Evolutionary conservation across 805 yeast species (phyloP), one percentile per base, ranked within the genome.

Genomic region (Lipomyces yamadae): DNA sequence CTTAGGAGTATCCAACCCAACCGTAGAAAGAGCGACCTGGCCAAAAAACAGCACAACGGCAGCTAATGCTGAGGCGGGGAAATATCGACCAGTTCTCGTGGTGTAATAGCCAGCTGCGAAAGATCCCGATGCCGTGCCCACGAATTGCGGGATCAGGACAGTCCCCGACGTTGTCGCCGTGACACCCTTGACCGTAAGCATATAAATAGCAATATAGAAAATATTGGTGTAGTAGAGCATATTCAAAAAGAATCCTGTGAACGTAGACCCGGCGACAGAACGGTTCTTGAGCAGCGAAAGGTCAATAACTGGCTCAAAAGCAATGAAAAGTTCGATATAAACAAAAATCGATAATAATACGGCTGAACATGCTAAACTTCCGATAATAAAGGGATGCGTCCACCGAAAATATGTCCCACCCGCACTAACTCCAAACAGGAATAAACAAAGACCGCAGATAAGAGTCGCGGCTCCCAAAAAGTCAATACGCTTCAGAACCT

Each of bases 151-250:
- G 15, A 76, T 67, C 24, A 80, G 69, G 66, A 90, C 78, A 45
- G 81, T 70, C 4, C 92, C 92, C 56, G 85, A 83, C 65, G 83
- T 78, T 5, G 88, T 83, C 2, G 91, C 84, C 4, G 84, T 73
- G 52, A 84, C 75, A 10, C 81, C 82, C 69, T 82, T 74, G 1
- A 86, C 90, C 0, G 90, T 77, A n/a, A 84, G 78, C 77, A 84
- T 87, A 73, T 81, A 89, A 30, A 91, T 81, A 1, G 97, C 96
- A 3, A 87, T 81, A 76, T 87, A 91, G 78, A 82, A 91, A 63
- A 91, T 75, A 70, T 82, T 81, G 1, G 91, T 80, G 74, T 84
- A 89, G 35, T 84, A 83, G 0, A 86, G 82, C 89, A 90, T 90
- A 3, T 91, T 86, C 76, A 83, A 81, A 73, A 89, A 88, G 86